Conservation (phyloP, 1,284 basidiomycete genomes). For the Cryptococcus jaspeensis region DNA sequence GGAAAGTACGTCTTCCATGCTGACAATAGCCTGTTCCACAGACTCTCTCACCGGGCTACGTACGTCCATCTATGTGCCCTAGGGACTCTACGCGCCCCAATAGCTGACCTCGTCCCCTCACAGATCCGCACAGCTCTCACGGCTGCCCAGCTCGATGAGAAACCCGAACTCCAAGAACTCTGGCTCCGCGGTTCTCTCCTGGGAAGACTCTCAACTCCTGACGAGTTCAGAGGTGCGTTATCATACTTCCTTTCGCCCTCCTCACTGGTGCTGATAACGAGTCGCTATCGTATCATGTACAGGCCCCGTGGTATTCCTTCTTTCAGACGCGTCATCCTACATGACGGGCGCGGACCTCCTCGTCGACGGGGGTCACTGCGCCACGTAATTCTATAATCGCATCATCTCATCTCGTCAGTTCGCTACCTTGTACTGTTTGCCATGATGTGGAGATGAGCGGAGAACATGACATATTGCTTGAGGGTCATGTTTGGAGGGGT, state of each 20-base stretch:
- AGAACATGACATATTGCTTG: too few relatives aligned
- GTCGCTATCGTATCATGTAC: not conserved
- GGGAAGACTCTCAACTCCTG: conserved; percentile 31
- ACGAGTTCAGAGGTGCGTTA: conserved; percentile 35
- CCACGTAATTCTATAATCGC: conserved; percentile 25
- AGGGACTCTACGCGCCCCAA: not conserved
- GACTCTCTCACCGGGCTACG: conserved; percentile 37
- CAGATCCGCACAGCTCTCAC: conserved; percentile 65
- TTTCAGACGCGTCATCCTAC: conserved; percentile 44
- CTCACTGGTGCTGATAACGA: too few relatives aligned
- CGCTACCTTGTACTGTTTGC: too few relatives aligned
- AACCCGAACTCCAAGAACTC: conserved; percentile 32
- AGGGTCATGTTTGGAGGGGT: too few relatives aligned
- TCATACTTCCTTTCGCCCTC: too few relatives aligned
- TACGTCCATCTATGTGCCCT: conserved; percentile 6
- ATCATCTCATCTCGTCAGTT: too few relatives aligned
- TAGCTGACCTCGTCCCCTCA: conserved; percentile 42
- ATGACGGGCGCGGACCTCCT: conserved; percentile 44
- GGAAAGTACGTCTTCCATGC: too few relatives aligned
- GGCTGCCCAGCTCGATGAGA: conserved; percentile 28
- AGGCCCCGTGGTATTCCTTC: conserved; percentile 50
- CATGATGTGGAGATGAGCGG: too few relatives aligned
- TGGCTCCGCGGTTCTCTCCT: conserved; percentile 33
- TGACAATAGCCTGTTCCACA: not conserved
- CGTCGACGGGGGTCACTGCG: conserved; percentile 48